Percentiles rank a stretch among this genome's conserved stretches.
These are phyloP conservation scores for Lunularia cruciata DNA, from an alignment of 225 moss, liverwort and hornwort genomes.

Conservation along the genomic window DNA sequence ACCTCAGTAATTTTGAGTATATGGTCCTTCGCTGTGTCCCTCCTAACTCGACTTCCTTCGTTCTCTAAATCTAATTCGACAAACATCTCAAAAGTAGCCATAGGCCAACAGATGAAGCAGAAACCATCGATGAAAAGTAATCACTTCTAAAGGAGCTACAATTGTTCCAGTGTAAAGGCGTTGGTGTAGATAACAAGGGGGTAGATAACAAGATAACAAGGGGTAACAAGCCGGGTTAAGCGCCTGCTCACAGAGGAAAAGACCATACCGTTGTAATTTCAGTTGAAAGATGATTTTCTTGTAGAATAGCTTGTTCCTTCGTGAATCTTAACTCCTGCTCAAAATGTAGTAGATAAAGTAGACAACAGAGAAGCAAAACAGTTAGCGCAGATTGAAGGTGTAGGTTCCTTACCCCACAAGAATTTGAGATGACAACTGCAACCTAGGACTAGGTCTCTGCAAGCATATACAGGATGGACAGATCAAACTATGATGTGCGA, in stretches of 20 bases:
- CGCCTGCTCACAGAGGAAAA: background rate
- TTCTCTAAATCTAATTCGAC: too few species aligned
- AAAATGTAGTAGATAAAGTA: background rate
- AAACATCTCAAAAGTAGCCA: too few species aligned
- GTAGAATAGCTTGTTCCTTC: conserved; percentile 75
- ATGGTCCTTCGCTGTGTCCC: too few species aligned
- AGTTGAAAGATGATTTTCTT: conserved; percentile 74
- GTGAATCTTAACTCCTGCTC: conserved; percentile 74
- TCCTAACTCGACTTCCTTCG: too few species aligned
- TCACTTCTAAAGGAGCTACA: too few species aligned
- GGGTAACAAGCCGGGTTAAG: background rate
- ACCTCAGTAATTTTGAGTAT: too few species aligned
- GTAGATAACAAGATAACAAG: background rate
- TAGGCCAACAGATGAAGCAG: too few species aligned
- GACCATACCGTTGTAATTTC: conserved; percentile 80
- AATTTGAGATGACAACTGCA: background rate
- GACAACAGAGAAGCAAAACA: background rate
- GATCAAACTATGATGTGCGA: background rate
- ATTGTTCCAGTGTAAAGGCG: too few species aligned
- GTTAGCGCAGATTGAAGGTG: background rate
- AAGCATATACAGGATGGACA: too few species aligned
- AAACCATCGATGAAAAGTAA: too few species aligned
- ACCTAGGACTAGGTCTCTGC: too few species aligned
- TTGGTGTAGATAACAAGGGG: background rate
- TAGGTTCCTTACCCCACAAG: background rate